A percentile compares a stretch with the other conserved stretches of the same genome.
These are phyloP conservation scores for Pythium grandisporangium DNA, from an alignment of 352 stramenopile genomes.

Conservation along the genomic window DNA sequence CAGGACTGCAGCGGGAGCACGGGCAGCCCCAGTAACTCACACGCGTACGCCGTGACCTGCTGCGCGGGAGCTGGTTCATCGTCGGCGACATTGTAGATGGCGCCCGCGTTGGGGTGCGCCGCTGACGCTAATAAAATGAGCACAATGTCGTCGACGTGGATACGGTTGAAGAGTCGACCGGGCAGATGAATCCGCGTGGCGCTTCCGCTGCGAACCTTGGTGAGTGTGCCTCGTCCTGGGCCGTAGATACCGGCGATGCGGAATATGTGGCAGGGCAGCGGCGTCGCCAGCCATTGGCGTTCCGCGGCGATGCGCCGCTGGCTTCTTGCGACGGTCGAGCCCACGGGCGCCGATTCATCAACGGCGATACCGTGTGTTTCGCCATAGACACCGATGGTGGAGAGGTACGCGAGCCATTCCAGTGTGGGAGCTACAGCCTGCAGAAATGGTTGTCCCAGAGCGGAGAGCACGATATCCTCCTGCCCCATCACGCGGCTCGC, in stretches of 20 bases:
- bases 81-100: slow-evolving; percentile 88
- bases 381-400: slow-evolving; percentile 91
- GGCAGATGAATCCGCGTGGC: slow-evolving; percentile 68
- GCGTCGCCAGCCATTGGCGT: slow-evolving; percentile 55
- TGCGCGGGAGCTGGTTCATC: slow-evolving; percentile 79
- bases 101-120: slow-evolving; percentile 35
- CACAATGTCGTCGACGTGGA: slow-evolving; percentile 89
- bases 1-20: slow-evolving; percentile 47
- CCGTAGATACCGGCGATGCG: slow-evolving; percentile 91
- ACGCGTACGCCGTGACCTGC: slow-evolving; percentile 69
- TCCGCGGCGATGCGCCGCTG: slow-evolving; percentile 77
- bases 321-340: slow-evolving; percentile 51
- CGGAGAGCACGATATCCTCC: slow-evolving; percentile 66
- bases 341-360: slow-evolving; percentile 69
- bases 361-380: slow-evolving; percentile 80
- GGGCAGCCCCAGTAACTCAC: slow-evolving; percentile 46
- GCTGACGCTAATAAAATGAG: slow-evolving; percentile 68
- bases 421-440: slow-evolving; percentile 28
- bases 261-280: slow-evolving; percentile 77
- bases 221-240: slow-evolving; percentile 70
- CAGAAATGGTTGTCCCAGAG: slow-evolving; percentile 30
- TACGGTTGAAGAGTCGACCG: slow-evolving; percentile 76
- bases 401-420: slow-evolving; percentile 87
- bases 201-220: slow-evolving; percentile 58
- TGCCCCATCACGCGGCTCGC: slow-evolving; percentile 28